Evolutionary conservation across 305 asterid genomes (phyloP), one percentile per base, ranked within the genome.

Genomic region (Fraxinus platypoda): DNA sequence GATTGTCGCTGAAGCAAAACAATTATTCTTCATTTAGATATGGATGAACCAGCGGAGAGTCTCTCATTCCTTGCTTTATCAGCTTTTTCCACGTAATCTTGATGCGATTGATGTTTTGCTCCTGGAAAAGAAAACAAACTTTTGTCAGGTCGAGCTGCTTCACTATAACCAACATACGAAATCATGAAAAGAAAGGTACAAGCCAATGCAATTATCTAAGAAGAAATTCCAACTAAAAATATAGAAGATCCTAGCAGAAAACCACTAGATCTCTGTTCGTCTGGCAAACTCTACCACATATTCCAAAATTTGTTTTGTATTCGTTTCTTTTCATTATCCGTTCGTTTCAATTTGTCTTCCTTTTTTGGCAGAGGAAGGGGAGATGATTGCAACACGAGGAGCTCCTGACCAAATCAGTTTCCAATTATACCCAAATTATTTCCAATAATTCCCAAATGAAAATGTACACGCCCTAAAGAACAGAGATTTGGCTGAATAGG

Each of bases 81-180:
- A 26, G 99, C 99, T 78, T 80, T 94, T 80, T 94, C 99, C 96
- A 94, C 33, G 89, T 95, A 95, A 89, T 95, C 97, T 87, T 95
- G 99, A 87, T 95, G 99, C 76, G 99, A 95, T 82, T 83, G 94
- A 52, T 95, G 99, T 88, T 91, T 94, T 38, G 97, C 81, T 41
- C 91, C 99, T 95, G 74, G 19, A 71, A 41, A 81, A 73, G 46
- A 59, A 13, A 81, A 54, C 38, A 17, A 82, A n/a, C 23, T 12
- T 12, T 11, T 21, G 75, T 77, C 11, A 80, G 41, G 4, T 13
- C 43, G 12, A 57, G 79, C 35, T 64, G 43, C n/a, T 25, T 28
- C 28, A 8, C 12, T 26, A 12, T 6, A 57, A 52, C 13, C 38
- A 52, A 12, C 25, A n/a, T 73, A 1, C 19, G 34, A 30, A 76